Evolutionary conservation across 441 rosid genomes (phyloP).

Genomic region (Gossypium lobatum): DNA sequence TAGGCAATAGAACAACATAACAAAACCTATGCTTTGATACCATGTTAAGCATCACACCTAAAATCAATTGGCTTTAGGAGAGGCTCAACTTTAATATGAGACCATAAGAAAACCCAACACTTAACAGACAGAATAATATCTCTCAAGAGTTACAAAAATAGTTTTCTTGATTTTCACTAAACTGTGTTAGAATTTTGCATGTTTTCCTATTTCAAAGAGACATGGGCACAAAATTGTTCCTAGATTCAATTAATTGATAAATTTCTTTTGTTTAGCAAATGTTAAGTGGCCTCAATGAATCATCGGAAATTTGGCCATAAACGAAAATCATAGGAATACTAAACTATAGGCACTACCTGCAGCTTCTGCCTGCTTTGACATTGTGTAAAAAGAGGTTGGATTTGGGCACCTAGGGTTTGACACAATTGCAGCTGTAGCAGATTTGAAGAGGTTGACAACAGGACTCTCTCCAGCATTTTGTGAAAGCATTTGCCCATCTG

Average conservation of each 20-base stretch:
- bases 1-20: neutral
- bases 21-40: neutral
- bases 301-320: neutral
- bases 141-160: neutral
- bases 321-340: neutral
- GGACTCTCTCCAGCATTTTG: slow-evolving; percentile 86
- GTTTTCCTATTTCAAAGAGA: neutral
- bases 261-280: neutral
- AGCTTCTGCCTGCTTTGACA: slow-evolving; percentile 99
- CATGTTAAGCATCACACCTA: neutral
- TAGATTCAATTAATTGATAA: neutral
- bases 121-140: neutral
- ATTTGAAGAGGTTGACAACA: slow-evolving; percentile 80
- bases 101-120: neutral
- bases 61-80: neutral
- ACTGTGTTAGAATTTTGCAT: neutral
- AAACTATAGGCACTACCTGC: slow-evolving; percentile 54
- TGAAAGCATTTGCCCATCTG: slow-evolving; percentile 85
- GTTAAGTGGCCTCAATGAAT: slow-evolving; percentile 1
- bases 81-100: neutral
- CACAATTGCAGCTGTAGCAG: slow-evolving; percentile 72
- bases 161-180: neutral
- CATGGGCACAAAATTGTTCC: neutral
- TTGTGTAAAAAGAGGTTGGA: slow-evolving; percentile 83
- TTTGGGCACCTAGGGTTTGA: slow-evolving; percentile 72